These are phyloP conservation scores for Fusarium floridanum DNA, from an alignment of 2,329 filamentous ascomycete species.

Conservation along the genomic window DNA sequence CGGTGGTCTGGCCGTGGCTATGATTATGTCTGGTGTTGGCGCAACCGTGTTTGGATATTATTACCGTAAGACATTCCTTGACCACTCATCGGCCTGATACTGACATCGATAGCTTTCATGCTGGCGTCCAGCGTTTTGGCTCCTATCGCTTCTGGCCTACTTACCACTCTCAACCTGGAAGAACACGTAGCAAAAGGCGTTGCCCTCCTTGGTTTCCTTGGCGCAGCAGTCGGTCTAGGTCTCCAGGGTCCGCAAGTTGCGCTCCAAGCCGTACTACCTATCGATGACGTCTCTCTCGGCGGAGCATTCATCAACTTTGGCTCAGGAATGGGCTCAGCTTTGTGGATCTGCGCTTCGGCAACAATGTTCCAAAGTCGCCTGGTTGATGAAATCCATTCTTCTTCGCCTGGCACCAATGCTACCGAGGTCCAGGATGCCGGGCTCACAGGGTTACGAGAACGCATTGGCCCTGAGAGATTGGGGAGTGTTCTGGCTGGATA, in stretches of 20 bases:
- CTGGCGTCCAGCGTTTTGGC: slow-evolving; percentile 36
- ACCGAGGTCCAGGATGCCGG: slow-evolving; percentile 24
- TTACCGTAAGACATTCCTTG: slow-evolving; percentile 25
- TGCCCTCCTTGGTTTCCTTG: slow-evolving; percentile 36
- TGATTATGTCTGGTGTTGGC: slow-evolving; percentile 41
- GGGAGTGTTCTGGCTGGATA: slow-evolving; percentile 34
- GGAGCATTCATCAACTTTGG: slow-evolving; percentile 43
- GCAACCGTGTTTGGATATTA: slow-evolving; percentile 41
- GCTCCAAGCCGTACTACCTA: slow-evolving; percentile 30
- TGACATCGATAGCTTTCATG: slow-evolving; percentile 41
- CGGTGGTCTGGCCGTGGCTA: slow-evolving; percentile 24
- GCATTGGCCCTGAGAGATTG: slow-evolving; percentile 23
- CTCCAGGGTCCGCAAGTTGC: slow-evolving; percentile 41
- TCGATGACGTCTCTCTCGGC: slow-evolving; percentile 40
- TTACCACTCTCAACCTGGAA: slow-evolving; percentile 37
- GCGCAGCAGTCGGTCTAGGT: slow-evolving; percentile 37
- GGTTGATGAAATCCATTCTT: slow-evolving; percentile 24
- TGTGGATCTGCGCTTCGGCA: slow-evolving; percentile 45
- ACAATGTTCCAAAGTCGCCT: slow-evolving; percentile 42
- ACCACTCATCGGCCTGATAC: accelerated
- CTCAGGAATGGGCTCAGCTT: slow-evolving; percentile 36
- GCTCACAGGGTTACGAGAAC: slow-evolving; percentile 30
- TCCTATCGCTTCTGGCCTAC: slow-evolving; percentile 37
- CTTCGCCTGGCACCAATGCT: slow-evolving; percentile 22
- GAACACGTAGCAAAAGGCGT: slow-evolving; percentile 41